Base-by-base conservation (phyloP, 495 filamentous ascomycete genomes). In the Xylaria palmicola region DNA sequence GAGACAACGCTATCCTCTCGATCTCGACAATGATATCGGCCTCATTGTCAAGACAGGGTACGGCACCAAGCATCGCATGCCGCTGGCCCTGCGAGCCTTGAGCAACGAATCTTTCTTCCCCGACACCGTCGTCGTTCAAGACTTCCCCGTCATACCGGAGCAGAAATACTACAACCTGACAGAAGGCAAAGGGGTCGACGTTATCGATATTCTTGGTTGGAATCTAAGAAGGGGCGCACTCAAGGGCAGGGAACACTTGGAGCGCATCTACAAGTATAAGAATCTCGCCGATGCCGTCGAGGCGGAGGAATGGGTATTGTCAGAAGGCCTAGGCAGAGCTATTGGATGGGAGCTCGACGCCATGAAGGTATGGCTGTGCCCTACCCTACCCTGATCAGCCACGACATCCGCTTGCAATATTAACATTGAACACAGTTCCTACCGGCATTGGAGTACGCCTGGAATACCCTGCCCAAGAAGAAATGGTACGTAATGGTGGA, bases 301-400 rank as follows among this genome's bases (percentile, higher is more conserved):
- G 1, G 65, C 58, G 20, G 73, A 72, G 22, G 69, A 79, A 39
- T 66, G 68, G 54, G 72, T 74, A 40, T n/a, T 63, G 10, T 72
- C 76, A 8, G 62, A 67, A 15, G 44, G 66, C 10, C 53, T 76
- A n/a, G 73, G 73, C 17, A 67, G 67, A 37, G 58, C 61, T 2
- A 74, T 73, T 50, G 79, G 79, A 9, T 80, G 77, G 79, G 78
- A 81, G 56, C 57, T 81, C 7, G 79, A 81, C 56, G 76, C 78
- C 1, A 69, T 81, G 60, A 81, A 81, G 75, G 77, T 79, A 54
- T 59, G 7, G n/a, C 36, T 27, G n/a, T n/a, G 40, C 20, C 37
- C 20, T 9, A 17, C 24, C 2, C 27, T 24, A 19, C 15, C 13
- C 5, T 34, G 19, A 36, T 4, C 7, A 32, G 19, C n/a, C 29